Evolutionary conservation across 2,329 filamentous ascomycete genomes (phyloP), one percentile per base, ranked within the genome.

Genomic region (Aspergillus fijiensis): DNA sequence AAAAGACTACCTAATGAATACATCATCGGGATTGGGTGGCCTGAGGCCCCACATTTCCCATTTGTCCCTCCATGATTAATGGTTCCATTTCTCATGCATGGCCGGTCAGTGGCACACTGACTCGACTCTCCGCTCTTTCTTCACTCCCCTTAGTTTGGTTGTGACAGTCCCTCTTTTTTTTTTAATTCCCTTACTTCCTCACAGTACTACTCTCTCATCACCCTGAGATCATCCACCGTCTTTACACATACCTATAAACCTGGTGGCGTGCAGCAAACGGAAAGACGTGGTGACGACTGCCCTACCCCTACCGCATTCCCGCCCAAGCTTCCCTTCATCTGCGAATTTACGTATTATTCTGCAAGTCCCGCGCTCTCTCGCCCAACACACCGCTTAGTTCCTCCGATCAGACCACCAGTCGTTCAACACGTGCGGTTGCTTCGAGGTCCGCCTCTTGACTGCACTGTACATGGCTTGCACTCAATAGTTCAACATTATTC

Each of bases 331-430:
- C 27, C 27, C 27, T 45, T 29, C 19, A 23, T 50, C 51, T 29
- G 33, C 29, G 52, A 35, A 42, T 35, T 27, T 33, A 48, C 16
- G 51, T 23, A 16, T 27, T 51, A 29, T 49, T 42, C 39, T 51
- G 52, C 52, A 45, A 59, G 53, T 57, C 42, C 52, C 47, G 54
- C 53, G 39, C 27, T 4, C 23, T 23, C 23, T 23, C 23, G 1
- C 23, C 45, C 53, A 60, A 33, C 55, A 63, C 64, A 66, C 64
- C 64, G 64, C 62, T 64, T 47, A 59, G 48, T 48, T 23, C 48
- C 56, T 49, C 48, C 56, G 62, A 60, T 66, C 60, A 61, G 60
- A 57, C 62, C 62, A 64, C 62, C 51, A 54, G 58, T 60, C 51
- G 29, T 42, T 49, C 45, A 62, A 60, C 58, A 61, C 60, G 55